Percentiles rank a stretch among this genome's conserved stretches.
Conservation (phyloP, 2,329 filamentous ascomycete species). For the Fusarium tricinctum region DNA sequence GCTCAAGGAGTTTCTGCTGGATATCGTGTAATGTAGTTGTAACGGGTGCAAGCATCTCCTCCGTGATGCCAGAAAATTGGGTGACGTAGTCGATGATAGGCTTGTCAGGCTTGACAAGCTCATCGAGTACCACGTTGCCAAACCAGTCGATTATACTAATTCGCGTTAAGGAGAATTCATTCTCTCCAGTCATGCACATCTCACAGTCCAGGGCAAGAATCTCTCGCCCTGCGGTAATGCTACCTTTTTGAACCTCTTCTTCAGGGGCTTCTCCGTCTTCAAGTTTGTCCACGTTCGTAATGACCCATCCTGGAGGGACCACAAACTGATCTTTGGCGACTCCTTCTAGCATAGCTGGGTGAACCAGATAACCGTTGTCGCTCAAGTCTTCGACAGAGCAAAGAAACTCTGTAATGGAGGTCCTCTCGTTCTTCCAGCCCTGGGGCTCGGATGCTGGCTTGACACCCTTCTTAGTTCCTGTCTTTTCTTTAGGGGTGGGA, state of each 20-base stretch:
- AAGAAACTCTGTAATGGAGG: slow-evolving; percentile 85
- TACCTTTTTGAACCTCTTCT: slow-evolving; percentile 80
- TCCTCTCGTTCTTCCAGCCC: slow-evolving; percentile 80
- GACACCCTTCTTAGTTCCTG: slow-evolving; percentile 67
- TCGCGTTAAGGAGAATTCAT: slow-evolving; percentile 85
- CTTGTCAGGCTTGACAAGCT: slow-evolving; percentile 89
- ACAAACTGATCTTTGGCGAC: slow-evolving; percentile 68
- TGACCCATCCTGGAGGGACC: slow-evolving; percentile 82
- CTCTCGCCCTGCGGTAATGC: slow-evolving; percentile 84
- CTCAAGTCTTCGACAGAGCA: slow-evolving; percentile 79
- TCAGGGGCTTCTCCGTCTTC: slow-evolving; percentile 78
- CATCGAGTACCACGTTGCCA: slow-evolving; percentile 84
- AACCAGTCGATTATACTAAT: slow-evolving; percentile 91
- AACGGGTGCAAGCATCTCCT: slow-evolving; percentile 83
- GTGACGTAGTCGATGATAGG: slow-evolving; percentile 96
- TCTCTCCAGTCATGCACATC: slow-evolving; percentile 91
- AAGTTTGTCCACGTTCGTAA: slow-evolving; percentile 77
- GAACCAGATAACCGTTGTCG: slow-evolving; percentile 86
- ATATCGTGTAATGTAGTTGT: slow-evolving; percentile 89
- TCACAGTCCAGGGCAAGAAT: slow-evolving; percentile 93
- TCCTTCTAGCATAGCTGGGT: slow-evolving; percentile 79
- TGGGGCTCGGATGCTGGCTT: slow-evolving; percentile 74
- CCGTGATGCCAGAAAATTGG: slow-evolving; percentile 91
- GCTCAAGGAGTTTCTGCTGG: slow-evolving; percentile 78
- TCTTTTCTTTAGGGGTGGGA: slow-evolving; percentile 77